These are phyloP conservation scores for Saccharomyces hybrid DNA, from an alignment of 1,139 yeast species.

Conservation along the genomic window DNA sequence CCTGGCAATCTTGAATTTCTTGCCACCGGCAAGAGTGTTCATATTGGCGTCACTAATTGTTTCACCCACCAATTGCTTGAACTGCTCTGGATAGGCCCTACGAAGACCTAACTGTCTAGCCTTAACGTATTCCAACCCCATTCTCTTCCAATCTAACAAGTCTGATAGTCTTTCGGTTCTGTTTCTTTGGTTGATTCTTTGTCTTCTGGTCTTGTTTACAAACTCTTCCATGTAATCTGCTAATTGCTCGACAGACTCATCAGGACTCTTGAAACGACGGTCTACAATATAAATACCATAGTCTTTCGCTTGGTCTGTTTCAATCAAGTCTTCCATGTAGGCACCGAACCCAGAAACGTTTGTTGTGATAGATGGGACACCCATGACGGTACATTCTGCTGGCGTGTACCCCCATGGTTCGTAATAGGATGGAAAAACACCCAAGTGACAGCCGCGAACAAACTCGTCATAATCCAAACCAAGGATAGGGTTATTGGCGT, in stretches of 20 bases:
- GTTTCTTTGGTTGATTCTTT: slow-evolving; percentile 95
- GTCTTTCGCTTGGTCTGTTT: slow-evolving; percentile 69
- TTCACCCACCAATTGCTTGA: slow-evolving; percentile 43
- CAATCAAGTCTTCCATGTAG: slow-evolving; percentile 96
- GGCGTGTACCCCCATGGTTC: slow-evolving; percentile 99
- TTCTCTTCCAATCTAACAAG: slow-evolving; percentile 91
- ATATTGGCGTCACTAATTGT: slow-evolving; percentile 25
- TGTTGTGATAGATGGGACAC: slow-evolving; percentile 97
- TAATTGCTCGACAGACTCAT: slow-evolving; percentile 88
- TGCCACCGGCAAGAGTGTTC: slow-evolving; percentile 27
- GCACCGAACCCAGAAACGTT: slow-evolving; percentile 96
- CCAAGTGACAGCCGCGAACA: slow-evolving; percentile 96
- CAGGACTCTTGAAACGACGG: slow-evolving; percentile 87
- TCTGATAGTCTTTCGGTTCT: slow-evolving; percentile 93
- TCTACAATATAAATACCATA: slow-evolving; percentile 97
- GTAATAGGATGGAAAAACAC: slow-evolving; percentile 96
- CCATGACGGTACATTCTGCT: slow-evolving; percentile 99
- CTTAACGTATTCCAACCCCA: slow-evolving; percentile 94
- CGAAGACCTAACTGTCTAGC: slow-evolving; percentile 88
- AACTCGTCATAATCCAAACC: slow-evolving; percentile 95
- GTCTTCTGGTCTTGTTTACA: slow-evolving; percentile 84
- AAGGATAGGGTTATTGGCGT: slow-evolving; percentile 88
- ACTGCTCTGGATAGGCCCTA: slow-evolving; percentile 88
- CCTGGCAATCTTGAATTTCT: slow-evolving; percentile 67
- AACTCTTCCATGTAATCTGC: slow-evolving; percentile 87